Conservation (phyloP, 108 stramenopile species). For the Skeletonema menzelii region DNA sequence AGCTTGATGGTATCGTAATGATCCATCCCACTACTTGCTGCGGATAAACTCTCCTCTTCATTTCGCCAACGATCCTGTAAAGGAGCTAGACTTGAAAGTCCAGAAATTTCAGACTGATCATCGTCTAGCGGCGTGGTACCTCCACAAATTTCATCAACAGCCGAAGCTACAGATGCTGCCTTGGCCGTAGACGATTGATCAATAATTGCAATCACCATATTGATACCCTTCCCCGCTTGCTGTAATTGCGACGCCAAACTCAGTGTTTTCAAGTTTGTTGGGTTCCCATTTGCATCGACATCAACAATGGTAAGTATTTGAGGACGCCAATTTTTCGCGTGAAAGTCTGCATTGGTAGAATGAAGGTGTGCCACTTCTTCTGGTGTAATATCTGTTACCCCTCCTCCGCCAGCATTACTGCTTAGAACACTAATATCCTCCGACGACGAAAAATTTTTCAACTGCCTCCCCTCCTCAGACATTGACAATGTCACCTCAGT, state of each 20-base stretch:
- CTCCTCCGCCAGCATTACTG: neutral
- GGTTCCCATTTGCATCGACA: conserved; percentile 59
- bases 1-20: conserved; percentile 29
- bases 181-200: conserved; percentile 23
- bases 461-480: neutral
- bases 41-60: conserved; percentile 16
- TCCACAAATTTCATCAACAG: conserved; percentile 22
- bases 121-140: neutral
- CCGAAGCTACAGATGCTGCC: conserved; percentile 43
- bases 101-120: neutral
- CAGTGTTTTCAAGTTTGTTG: conserved; percentile 54
- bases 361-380: conserved; percentile 36
- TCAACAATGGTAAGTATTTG: conserved; percentile 73
- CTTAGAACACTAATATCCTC: neutral
- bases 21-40: conserved; percentile 29
- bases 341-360: conserved; percentile 32
- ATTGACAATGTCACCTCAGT: conserved; percentile 6
- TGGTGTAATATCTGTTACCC: neutral
- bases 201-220: conserved; percentile 51
- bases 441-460: conserved; percentile 1
- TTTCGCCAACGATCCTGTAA: conserved; percentile 22
- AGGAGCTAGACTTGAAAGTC: neutral
- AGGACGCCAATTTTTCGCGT: conserved; percentile 85
- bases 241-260: conserved; percentile 70
- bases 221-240: conserved; percentile 69